Percentiles rank a stretch among this genome's conserved stretches.
These are phyloP conservation scores for Trypanosoma brucei DNA, from an alignment of 208 protist genomes.

Conservation along the genomic window DNA sequence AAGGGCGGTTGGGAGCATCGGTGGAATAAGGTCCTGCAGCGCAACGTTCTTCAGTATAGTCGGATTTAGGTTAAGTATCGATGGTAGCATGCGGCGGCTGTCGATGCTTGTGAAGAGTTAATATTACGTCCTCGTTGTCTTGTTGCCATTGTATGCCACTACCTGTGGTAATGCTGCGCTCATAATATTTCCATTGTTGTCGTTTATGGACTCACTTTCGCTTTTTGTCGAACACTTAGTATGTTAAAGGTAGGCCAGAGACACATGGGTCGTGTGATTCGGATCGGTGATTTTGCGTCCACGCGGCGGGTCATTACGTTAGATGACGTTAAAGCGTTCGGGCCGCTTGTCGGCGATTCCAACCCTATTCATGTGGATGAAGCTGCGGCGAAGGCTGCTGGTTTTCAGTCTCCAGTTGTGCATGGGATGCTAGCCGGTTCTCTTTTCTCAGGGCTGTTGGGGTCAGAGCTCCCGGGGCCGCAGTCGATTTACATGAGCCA, in stretches of 20 bases:
- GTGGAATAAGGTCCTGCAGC: conserved; percentile 90
- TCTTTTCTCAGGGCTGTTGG: conserved; percentile 84
- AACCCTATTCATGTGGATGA: conserved; percentile 82
- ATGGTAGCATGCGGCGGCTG: too few relatives aligned
- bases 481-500: conserved; percentile 88
- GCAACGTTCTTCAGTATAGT: conserved; percentile 86
- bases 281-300: conserved; percentile 49
- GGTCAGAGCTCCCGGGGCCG: conserved; percentile 71
- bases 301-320: conserved; percentile 44
- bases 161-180: conserved; percentile 2
- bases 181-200: conserved; percentile 8
- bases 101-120: too few relatives aligned
- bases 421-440: conserved; percentile 83
- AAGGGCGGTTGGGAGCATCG: conserved; percentile 85
- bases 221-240: conserved; percentile 6
- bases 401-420: conserved; percentile 71
- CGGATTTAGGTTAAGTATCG: conserved; percentile 31
- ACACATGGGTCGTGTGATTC: conserved; percentile 35
- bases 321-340: conserved; percentile 65
- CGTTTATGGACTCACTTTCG: conserved; percentile 5
- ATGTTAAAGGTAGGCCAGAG: conserved; percentile 18
- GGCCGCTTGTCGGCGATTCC: conserved; percentile 69
- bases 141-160: conserved; percentile 2
- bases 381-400: conserved; percentile 58
- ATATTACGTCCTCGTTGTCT: neutral